Base-by-base conservation (phyloP, 148 eudicot species). In the Pharnaceum exiguum region DNA sequence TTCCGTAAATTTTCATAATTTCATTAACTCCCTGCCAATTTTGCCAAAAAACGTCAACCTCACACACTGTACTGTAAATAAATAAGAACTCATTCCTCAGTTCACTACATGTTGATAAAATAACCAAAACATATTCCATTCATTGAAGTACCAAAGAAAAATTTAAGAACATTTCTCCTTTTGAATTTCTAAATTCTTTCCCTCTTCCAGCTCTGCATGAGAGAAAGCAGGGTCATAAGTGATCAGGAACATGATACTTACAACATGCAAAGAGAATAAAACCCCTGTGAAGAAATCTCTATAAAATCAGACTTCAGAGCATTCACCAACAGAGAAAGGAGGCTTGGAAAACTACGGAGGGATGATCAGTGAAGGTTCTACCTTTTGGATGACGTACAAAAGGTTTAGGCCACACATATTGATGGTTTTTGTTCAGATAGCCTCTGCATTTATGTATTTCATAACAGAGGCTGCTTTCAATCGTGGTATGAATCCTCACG, bases 381-480 rank as follows among this genome's bases (percentile, higher is more conserved):
- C 51, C 39, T 13, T 55, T 17, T 46, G 62, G 44, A 51, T 24
- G 36, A 59, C 67, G 36, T 76, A 48, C 18, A 59, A 55, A 53
- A 64, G 57, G 71, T 18, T 77, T 16, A 77, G 55, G 64, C 77
- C 81, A 47, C 69, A 77, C 42, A 59, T 73, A 22, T 36, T 46
- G 24, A 77, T 77, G 77, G 48, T 73, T 43, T 15, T 60, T 38
- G 81, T 77, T 66, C 81, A 77, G 59, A 29, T 31, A 17, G 62
- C 58, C 36, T 77, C 81, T 2, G 75, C 81, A 12, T 68, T 77
- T 62, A 74, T 77, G 16, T 77, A 77, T 65, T 77, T 77, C 66
- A 69, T 77, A 50, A 65, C 74, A 49, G 81, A 77, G 69, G 74
- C 71, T 49, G 77, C 77, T 45, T 77, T 77, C 71, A 68, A 69